Conservation (phyloP, 306 rosid species). For the Cucumis melo region DNA sequence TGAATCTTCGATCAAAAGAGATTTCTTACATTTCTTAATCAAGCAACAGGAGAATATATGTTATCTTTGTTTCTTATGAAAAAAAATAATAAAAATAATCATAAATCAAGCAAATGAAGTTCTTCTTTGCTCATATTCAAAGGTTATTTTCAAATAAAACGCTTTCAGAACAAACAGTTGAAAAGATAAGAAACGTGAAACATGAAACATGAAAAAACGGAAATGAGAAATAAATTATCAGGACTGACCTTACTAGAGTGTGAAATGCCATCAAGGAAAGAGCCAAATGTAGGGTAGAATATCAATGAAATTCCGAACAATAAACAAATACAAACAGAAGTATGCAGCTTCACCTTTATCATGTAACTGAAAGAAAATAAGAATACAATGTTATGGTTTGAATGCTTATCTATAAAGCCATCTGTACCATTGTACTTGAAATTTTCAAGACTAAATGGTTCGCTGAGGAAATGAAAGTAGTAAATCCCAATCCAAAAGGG, state of each 20-base stretch:
- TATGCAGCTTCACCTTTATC: neutral
- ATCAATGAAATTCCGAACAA: slow-evolving; percentile 23
- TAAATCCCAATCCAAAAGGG: neutral
- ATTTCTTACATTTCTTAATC: too few species aligned
- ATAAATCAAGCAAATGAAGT: too few species aligned
- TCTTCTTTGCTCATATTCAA: too few species aligned
- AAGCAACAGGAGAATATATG: too few species aligned
- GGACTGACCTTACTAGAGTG: slow-evolving; percentile 38
- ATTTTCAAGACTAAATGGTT: neutral
- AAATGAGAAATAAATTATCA: neutral
- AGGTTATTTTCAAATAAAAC: too few species aligned
- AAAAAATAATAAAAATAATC: too few species aligned
- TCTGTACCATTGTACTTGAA: neutral
- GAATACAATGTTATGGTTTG: neutral
- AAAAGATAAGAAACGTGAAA: too few species aligned
- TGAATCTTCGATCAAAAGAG: too few species aligned
- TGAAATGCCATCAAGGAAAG: slow-evolving; percentile 24
- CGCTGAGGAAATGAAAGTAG: neutral
- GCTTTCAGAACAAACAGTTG: too few species aligned
- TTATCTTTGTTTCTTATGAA: too few species aligned
- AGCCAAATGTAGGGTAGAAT: slow-evolving; percentile 12
- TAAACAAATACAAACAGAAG: slow-evolving; percentile 7
- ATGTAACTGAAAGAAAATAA: neutral
- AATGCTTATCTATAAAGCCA: neutral
- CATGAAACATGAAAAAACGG: too few species aligned